Evolutionary conservation across 2,329 filamentous ascomycete genomes (phyloP).

Genomic region (Dactylellina haptotyla): DNA sequence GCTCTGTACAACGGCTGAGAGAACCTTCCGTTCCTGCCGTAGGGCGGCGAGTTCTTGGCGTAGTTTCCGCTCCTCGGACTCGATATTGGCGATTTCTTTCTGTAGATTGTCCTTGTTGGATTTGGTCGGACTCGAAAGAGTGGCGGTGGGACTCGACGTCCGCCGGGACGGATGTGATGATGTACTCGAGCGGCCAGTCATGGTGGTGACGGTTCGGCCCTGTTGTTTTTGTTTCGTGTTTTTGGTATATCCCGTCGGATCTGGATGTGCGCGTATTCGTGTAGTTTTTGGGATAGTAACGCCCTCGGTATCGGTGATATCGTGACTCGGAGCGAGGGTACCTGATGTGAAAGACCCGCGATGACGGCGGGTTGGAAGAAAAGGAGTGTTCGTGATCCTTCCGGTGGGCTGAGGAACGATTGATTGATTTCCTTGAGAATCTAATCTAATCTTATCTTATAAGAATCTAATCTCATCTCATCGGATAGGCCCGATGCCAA

Average conservation of each 20-base stretch:
- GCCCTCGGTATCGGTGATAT: too few relatives aligned
- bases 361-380: not conserved
- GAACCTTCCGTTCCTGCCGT: slow-evolving; percentile 37
- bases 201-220: too few relatives aligned
- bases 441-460: slow-evolving; percentile 12
- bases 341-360: too few relatives aligned
- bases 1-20: slow-evolving; percentile 28
- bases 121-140: not conserved
- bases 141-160: slow-evolving; percentile 24
- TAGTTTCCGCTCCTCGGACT: slow-evolving; percentile 40
- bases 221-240: not conserved
- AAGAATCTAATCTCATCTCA: not conserved
- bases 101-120: slow-evolving; percentile 10
- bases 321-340: too few relatives aligned
- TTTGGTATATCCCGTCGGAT: not conserved
- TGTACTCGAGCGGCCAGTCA: slow-evolving; percentile 27
- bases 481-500: slow-evolving; percentile 14
- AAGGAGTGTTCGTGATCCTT: not conserved
- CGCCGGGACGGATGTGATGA: slow-evolving; percentile 22
- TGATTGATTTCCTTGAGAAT: not conserved
- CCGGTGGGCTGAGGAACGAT: too few relatives aligned
- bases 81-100: slow-evolving; percentile 40
- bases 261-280: not conserved
- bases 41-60: slow-evolving; percentile 25
- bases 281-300: too few relatives aligned